phyloP scores from a whole-genome alignment of 345 rosid species.

The Citrus sinensis region DVS_A1.0 CM039167.1:8404501-8405000 shows the following conservation, averaged over 20 bases:
- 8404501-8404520: too few species aligned
- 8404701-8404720: constrained; percentile 17
- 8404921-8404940: constrained; percentile 15
- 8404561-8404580: constrained; percentile 35
- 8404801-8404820: constrained; percentile 33
- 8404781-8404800: constrained; percentile 33
- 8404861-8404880: constrained; percentile 38
- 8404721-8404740: neutral
- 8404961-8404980: neutral
- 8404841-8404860: constrained; percentile 31
- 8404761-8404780: constrained; percentile 30
- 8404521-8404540: neutral
- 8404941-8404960: constrained; percentile 2
- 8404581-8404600: constrained; percentile 58
- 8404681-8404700: constrained; percentile 34
- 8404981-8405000: neutral
- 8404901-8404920: constrained; percentile 31
- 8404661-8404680: constrained; percentile 42
- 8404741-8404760: neutral
- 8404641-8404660: constrained; percentile 48
- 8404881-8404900: constrained; percentile 30
- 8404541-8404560: neutral
- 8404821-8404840: constrained; percentile 32
- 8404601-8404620: constrained; percentile 49
- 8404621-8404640: constrained; percentile 40